Base-by-base conservation (phyloP, 2,329 filamentous ascomycete genomes). In the Arthrobotrys pseudoclavata region DNA sequence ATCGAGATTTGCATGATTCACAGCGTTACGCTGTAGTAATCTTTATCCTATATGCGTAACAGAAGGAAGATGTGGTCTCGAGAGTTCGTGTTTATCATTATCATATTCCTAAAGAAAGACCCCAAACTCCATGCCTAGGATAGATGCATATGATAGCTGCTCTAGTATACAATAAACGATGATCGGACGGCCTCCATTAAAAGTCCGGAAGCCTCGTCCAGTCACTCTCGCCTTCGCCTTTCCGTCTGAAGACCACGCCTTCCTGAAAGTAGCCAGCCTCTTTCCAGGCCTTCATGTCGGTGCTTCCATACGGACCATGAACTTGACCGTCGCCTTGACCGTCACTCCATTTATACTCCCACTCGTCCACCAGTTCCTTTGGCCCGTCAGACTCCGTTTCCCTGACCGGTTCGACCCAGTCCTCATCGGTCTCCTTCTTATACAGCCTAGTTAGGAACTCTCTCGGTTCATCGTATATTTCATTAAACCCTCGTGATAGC, bases 301-400 rank as follows among this genome's bases (percentile, higher is more conserved):
- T 83, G 6, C 88, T 89, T 82, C 97, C 93, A 83, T 94, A 99
- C 0, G 96, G 95, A 0, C 96, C 96, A 83, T 99, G 93, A 72
- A 88, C 88, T 57, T 89, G 88, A 10, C 89, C 92, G 29, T 89
- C 91, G 82, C 97, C 95, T 47, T 94, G 88, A 18, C 92, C 93
- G 83, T 97, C 94, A 45, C 90, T 91, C 96, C 96, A 99, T 74
- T 93, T 88, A 83, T 93, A 99, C 84, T 98, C 92, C 94, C 95
- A 99, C 86, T 89, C 88, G 40, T 85, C 84, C 1, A 81, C 76
- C 10, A 82, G 80, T 40, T 42, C 55, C 7, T 82, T 82, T 24
- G 84, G 82, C 55, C 82, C 81, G 45, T 72, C n/a, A 9, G 42
- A 15, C 53, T 83, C 81, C 84, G 62, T 6, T 37, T 55, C 79